Evolutionary conservation across 1,284 basidiomycete genomes (phyloP).

Genomic region (Anthracocystis panici-leucophaei): DNA sequence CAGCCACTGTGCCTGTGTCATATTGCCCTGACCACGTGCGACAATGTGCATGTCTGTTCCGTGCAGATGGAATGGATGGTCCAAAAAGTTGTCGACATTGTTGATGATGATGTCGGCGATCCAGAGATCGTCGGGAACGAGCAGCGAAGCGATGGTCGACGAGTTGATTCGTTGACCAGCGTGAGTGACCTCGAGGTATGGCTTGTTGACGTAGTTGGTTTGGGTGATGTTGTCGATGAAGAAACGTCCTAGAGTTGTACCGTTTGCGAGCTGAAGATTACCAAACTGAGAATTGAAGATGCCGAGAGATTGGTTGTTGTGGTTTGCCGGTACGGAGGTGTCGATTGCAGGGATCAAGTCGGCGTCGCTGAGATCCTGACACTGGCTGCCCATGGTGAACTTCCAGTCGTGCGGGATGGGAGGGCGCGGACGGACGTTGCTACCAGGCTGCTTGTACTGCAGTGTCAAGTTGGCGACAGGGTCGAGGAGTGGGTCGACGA

Average conservation of each 20-base stretch:
- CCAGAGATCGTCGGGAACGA: constrained; percentile 43
- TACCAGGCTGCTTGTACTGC: constrained; percentile 30
- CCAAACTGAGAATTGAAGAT: constrained; percentile 51
- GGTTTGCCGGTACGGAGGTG: constrained; percentile 29
- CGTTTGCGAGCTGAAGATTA: constrained; percentile 36
- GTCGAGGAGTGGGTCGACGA: constrained; percentile 41
- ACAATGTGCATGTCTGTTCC: constrained; percentile 62
- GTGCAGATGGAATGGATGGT: constrained; percentile 68
- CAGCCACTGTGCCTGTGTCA: constrained; percentile 46
- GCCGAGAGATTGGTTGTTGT: constrained; percentile 25
- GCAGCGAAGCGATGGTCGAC: constrained; percentile 33
- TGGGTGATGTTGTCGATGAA: constrained; percentile 51
- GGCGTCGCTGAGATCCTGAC: constrained; percentile 44
- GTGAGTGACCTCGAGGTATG: constrained; percentile 53
- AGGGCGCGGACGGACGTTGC: constrained; percentile 1
- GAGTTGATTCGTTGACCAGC: constrained; percentile 31
- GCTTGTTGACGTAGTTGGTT: constrained; percentile 62
- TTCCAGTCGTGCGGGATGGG: constrained; percentile 51
- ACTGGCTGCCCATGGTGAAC: constrained; percentile 27
- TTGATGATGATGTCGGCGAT: constrained; percentile 67
- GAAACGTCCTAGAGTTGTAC: constrained; percentile 40
- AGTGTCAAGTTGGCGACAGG: constrained; percentile 39
- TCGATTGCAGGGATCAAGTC: constrained; percentile 56
- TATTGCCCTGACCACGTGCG: constrained; percentile 63
- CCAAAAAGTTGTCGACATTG: constrained; percentile 65